phyloP scores from a whole-genome alignment of 768 basidiomycete genomes.

The Auriscalpium orientale region DNA sequence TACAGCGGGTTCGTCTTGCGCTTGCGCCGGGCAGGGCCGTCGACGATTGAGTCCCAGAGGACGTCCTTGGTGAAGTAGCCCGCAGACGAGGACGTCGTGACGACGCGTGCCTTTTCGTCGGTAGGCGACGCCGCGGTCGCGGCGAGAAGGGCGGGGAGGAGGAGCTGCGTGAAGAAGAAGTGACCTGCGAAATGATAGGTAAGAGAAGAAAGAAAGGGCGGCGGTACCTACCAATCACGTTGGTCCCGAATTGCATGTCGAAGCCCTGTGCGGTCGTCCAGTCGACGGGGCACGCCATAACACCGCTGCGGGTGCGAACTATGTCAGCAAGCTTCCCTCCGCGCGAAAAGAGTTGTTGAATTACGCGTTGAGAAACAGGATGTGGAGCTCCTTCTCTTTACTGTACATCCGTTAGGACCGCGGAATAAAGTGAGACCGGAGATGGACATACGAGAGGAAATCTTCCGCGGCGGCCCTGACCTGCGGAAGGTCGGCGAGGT shows the following conservation, averaged over 20 bases:
- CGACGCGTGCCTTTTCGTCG: conserved; percentile 33
- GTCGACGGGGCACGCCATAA: conserved; percentile 35
- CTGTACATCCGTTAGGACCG: conserved; percentile 11
- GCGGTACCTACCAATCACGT: conserved; percentile 34
- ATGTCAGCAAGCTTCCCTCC: not conserved
- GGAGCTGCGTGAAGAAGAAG: conserved; percentile 48
- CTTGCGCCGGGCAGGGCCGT: conserved; percentile 17
- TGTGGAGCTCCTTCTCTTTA: conserved; percentile 36
- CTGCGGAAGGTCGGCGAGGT: conserved; percentile 31
- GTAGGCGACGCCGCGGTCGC: conserved; percentile 31
- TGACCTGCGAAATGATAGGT: conserved; percentile 34
- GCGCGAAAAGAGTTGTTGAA: not conserved
- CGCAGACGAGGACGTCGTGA: conserved; percentile 36
- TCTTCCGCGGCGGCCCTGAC: conserved; percentile 33
- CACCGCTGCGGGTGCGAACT: conserved; percentile 28
- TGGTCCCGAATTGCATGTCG: conserved; percentile 48
- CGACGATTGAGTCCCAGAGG: conserved; percentile 30
- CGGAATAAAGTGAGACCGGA: not conserved
- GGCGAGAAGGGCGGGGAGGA: conserved; percentile 38
- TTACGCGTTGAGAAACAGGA: conserved; percentile 43
- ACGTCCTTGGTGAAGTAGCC: conserved; percentile 26
- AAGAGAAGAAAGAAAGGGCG: not conserved
- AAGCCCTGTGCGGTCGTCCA: conserved; percentile 38
- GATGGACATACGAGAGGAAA: conserved; percentile 25
- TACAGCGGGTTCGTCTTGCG: conserved; percentile 12